Percentiles rank a stretch among this genome's conserved stretches.
Conservation (phyloP, 768 basidiomycete genomes). For the Trametes maxima region DNA sequence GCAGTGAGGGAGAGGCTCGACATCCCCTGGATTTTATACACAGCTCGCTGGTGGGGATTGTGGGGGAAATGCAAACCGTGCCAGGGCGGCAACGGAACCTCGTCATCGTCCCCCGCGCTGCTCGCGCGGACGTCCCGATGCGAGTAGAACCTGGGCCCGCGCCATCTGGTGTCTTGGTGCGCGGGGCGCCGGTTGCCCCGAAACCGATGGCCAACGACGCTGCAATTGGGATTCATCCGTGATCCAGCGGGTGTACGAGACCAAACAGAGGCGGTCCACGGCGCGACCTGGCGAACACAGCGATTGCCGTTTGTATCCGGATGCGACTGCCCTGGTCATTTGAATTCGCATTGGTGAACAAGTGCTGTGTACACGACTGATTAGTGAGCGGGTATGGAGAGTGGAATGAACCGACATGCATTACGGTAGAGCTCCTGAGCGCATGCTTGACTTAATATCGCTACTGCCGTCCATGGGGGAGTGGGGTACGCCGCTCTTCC, state of each 20-base stretch:
- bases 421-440: background rate
- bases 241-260: background rate
- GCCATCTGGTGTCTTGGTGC: background rate
- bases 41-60: background rate
- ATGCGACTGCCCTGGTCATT: background rate
- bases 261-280: background rate
- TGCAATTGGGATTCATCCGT: background rate
- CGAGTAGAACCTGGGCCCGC: background rate
- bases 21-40: background rate
- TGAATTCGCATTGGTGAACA: background rate
- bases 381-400: background rate
- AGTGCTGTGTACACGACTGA: background rate
- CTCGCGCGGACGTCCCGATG: background rate
- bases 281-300: background rate
- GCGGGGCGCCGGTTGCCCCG: background rate
- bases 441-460: background rate
- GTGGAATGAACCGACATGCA: constrained; percentile 3
- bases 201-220: background rate
- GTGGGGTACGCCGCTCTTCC: background rate
- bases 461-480: too few relatives aligned
- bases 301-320: background rate
- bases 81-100: constrained; percentile 4
- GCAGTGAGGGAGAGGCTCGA: background rate
- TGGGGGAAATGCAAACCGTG: constrained; percentile 1
- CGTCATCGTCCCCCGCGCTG: constrained; percentile 11